A percentile compares a stretch with the other conserved stretches of the same genome.
phyloP scores from a whole-genome alignment of 1,284 basidiomycete genomes.

The Pseudozyma sp. region DNA sequence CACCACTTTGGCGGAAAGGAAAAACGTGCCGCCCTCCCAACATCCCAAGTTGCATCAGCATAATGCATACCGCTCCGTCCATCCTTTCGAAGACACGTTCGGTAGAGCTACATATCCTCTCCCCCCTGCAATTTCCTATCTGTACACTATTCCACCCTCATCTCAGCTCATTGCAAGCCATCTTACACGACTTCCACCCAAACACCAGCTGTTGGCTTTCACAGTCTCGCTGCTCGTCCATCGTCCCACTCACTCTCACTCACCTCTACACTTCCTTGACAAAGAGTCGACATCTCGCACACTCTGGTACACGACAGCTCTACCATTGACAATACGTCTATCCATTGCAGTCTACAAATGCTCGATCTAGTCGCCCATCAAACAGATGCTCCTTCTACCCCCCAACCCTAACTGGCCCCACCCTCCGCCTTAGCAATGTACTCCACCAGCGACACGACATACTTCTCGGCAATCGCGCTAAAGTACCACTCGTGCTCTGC shows the following conservation, averaged over 20 bases:
- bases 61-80: background rate
- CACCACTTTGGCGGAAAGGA: constrained; percentile 60
- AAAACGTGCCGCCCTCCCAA: constrained; percentile 19
- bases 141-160: constrained; percentile 8
- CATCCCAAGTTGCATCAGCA: constrained; percentile 43
- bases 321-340: background rate
- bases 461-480: constrained; percentile 84
- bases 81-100: no score
- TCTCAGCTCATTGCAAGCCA: background rate
- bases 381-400: no score
- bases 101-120: background rate
- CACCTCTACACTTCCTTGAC: background rate
- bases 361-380: no score
- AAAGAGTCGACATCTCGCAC: no score
- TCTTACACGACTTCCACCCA: no score
- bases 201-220: no score
- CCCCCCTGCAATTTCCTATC: background rate
- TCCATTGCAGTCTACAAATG: no score
- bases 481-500: constrained; percentile 88
- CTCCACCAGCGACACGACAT: constrained; percentile 69
- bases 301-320: no score
- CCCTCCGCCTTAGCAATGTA: constrained; percentile 47
- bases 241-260: background rate
- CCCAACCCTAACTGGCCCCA: background rate
- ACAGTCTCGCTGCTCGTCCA: no score